A percentile compares a stretch with the other conserved stretches of the same genome.
Evolutionary conservation across 257 asterid species (phyloP).

Genomic region (Penstemon barbatus): DNA sequence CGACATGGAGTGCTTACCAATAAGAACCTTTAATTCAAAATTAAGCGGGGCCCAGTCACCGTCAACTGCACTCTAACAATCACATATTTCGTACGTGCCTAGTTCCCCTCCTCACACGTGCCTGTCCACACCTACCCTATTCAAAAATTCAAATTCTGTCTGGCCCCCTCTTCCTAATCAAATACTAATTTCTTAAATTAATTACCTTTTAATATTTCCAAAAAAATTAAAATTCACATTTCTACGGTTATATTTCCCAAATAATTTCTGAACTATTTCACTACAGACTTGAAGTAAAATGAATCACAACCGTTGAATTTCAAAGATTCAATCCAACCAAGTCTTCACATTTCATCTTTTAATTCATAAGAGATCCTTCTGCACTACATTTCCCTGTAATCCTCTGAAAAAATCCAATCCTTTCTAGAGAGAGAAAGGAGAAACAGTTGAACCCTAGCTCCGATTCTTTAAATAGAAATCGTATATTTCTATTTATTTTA

Average conservation of each 20-base stretch:
- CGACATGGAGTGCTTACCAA: constrained; percentile 29
- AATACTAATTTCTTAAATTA: neutral
- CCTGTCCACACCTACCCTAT: constrained; percentile 26
- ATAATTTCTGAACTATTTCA: neutral
- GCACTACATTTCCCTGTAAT: constrained; percentile 16
- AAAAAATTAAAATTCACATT: neutral
- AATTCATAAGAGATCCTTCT: neutral
- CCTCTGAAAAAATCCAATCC: neutral
- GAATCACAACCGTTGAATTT: constrained; percentile 39
- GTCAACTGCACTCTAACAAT: constrained; percentile 26
- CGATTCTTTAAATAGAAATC: too few species aligned
- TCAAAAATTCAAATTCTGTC: constrained; percentile 32
- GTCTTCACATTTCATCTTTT: constrained; percentile 35
- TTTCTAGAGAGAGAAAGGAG: constrained; percentile 17
- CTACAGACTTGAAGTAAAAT: constrained; percentile 20
- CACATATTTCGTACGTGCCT: constrained; percentile 19
- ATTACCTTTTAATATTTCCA: neutral
- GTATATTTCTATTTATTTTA: neutral
- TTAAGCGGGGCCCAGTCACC: constrained; percentile 34
- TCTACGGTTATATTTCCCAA: neutral
- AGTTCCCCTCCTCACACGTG: constrained; percentile 17
- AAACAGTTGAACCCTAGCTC: neutral
- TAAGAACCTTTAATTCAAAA: constrained; percentile 33
- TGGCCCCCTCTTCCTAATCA: neutral
- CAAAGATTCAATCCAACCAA: constrained; percentile 34